These are phyloP conservation scores for Coemansia sp. DNA, from an alignment of 192 early-diverging fungal genomes.

Conservation along the genomic window DNA sequence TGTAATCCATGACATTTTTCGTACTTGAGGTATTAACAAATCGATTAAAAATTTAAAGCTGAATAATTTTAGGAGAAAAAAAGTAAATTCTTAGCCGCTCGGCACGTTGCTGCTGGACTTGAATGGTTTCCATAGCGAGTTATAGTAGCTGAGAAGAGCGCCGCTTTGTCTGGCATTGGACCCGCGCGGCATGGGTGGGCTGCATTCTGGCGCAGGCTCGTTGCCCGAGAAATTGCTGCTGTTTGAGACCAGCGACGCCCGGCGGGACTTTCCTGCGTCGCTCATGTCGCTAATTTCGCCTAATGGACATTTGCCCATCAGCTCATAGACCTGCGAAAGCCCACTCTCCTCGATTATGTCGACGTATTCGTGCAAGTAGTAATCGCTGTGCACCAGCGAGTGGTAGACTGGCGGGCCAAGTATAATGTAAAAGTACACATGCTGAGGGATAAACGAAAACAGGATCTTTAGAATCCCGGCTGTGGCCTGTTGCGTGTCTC, in stretches of 20 bases:
- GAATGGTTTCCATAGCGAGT: slow-evolving; percentile 6
- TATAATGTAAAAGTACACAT: slow-evolving; percentile 39
- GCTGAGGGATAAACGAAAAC: slow-evolving; percentile 29
- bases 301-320: slow-evolving; percentile 29
- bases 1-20: slow-evolving; percentile 4
- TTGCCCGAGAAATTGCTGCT: slow-evolving; percentile 28
- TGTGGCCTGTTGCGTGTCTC: slow-evolving; percentile 9
- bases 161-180: slow-evolving; percentile 18
- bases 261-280: slow-evolving; percentile 13
- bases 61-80: no score
- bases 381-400: slow-evolving; percentile 5
- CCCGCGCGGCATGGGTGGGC: slow-evolving; percentile 9
- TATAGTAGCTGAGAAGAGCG: slow-evolving; percentile 6
- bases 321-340: slow-evolving; percentile 30
- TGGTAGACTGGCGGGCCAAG: slow-evolving; percentile 34
- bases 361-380: slow-evolving; percentile 23
- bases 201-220: slow-evolving; percentile 15
- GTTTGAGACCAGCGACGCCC: neutral
- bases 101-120: neutral
- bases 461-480: slow-evolving; percentile 20
- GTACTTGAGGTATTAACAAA: no score
- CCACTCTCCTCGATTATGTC: slow-evolving; percentile 26
- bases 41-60: no score
- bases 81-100: neutral
- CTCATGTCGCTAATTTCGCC: slow-evolving; percentile 33